Base-by-base conservation (phyloP, 1,284 basidiomycete species). In the Ganoderma multipileum region DNA sequence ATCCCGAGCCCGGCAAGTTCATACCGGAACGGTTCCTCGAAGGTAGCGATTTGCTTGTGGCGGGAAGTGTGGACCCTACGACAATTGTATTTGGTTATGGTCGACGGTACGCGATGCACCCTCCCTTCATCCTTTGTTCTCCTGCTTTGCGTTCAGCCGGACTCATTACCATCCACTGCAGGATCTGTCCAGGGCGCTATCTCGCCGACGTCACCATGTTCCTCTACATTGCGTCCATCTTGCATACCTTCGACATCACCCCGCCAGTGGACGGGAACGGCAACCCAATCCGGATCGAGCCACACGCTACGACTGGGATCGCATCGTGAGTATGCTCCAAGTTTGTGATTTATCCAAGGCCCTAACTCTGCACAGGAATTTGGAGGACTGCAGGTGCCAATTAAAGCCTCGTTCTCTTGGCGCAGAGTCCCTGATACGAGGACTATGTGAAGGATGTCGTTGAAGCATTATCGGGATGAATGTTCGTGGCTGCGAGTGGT, bases 1-100 rank as follows among this genome's bases (percentile, higher is more conserved):
- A 71, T 63, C 63, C 70, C 2, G 68, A 73, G 0, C 72, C 74
- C 2, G 63, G 73, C 18, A 28, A 55, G n/a, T 76, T 77, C 66
- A 60, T 67, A 7, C 71, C 76, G 2, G 76, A 76, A 23, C 70
- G 74, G 7, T 77, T 68, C 68, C 63, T 76, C 14, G 61, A 63
- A 47, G 59, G 54, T 0, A 59, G 39, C n/a, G 39, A 52, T 36
- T 59, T 50, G n/a, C n/a, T 9, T 18, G 60, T 20, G 23, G 11
- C 58, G 11, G 36, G 39, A 14, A 28, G 52, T 7, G 20, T 30
- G 6, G 59, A 66, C 28, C 79, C 80, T 8, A 59, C 63, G 28
- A 71, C 70, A 6, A 71, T 73, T 8, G 71, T 74, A 1, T 82
- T 80, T 66, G 81, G 79, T 2, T 80, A 71, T 47, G 81, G 81